phyloP scores from a whole-genome alignment of 2,329 filamentous ascomycete species.

The Chaetomiaceae sp. region DNA sequence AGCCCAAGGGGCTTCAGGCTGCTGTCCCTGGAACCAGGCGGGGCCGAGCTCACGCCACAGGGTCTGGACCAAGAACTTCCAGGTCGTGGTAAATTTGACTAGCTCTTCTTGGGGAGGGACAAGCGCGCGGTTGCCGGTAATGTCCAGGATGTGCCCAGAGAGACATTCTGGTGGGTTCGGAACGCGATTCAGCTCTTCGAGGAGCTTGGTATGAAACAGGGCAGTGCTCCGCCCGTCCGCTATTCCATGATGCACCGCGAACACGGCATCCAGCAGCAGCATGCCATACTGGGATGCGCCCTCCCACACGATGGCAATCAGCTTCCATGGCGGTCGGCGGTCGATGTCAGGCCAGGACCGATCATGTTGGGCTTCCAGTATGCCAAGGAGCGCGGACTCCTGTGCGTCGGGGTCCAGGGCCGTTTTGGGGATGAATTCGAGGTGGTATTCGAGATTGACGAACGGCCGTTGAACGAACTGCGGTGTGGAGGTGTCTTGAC shows the following conservation, averaged over 20 bases:
- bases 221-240: constrained; percentile 47
- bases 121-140: constrained; percentile 30
- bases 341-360: constrained; percentile 38
- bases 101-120: constrained; percentile 38
- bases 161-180: constrained; percentile 13
- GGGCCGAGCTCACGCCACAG: constrained; percentile 40
- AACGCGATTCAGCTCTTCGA: constrained; percentile 36
- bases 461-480: constrained; percentile 40
- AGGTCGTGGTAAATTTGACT: constrained; percentile 37
- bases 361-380: constrained; percentile 39
- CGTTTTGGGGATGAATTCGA: constrained; percentile 32
- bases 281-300: constrained; percentile 13
- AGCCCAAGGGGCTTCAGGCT: constrained; percentile 34
- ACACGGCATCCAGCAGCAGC: constrained; percentile 38
- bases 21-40: constrained; percentile 31
- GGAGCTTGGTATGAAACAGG: constrained; percentile 45
- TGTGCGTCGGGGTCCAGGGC: constrained; percentile 21
- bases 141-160: constrained; percentile 29
- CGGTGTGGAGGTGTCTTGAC: constrained; percentile 40
- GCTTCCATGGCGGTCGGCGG: constrained; percentile 43
- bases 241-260: constrained; percentile 49
- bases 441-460: constrained; percentile 41
- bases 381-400: constrained; percentile 30
- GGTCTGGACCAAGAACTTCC: constrained; percentile 36
- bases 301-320: constrained; percentile 34